These are phyloP conservation scores for Umbelopsis sp. DNA, from an alignment of 192 early-diverging fungal genomes.

Conservation along the genomic window DNA sequence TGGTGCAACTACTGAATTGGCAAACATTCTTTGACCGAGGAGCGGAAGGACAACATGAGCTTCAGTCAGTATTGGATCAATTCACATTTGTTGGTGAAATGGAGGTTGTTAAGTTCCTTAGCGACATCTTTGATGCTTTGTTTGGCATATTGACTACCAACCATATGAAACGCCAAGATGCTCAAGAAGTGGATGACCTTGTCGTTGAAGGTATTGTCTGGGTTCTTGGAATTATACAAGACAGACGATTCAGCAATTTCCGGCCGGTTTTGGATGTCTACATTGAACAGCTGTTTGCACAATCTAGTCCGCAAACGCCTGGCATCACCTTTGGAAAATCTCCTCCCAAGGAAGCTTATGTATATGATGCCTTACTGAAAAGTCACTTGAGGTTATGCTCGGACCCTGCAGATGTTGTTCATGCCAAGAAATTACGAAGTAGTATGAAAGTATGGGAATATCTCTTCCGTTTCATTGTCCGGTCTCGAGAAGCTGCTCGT, in stretches of 20 bases:
- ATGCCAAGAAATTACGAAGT: conserved; percentile 49
- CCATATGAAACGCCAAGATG: conserved; percentile 1
- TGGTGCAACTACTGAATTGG: conserved; percentile 73
- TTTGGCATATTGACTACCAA: conserved; percentile 57
- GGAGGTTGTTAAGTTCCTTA: conserved; percentile 72
- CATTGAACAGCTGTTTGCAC: conserved; percentile 51
- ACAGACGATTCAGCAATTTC: conserved; percentile 63
- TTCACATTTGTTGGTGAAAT: conserved; percentile 61
- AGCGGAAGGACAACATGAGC: conserved; percentile 21
- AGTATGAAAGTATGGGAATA: conserved; percentile 67
- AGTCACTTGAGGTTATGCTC: conserved; percentile 34
- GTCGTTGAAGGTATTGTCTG: conserved; percentile 56
- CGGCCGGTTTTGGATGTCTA: conserved; percentile 58
- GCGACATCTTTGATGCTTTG: conserved; percentile 61
- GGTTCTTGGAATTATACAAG: conserved; percentile 59
- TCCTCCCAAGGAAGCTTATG: conserved; percentile 1
- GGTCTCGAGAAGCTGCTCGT: conserved; percentile 41
- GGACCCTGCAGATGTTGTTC: conserved; percentile 32
- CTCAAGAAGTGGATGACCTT: conserved; percentile 41
- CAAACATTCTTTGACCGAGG: conserved; percentile 31
- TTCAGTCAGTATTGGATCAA: conserved; percentile 48
- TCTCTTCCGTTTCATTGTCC: conserved; percentile 56
- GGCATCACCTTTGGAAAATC: background rate
- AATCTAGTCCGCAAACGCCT: background rate
- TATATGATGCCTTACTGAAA: conserved; percentile 46